Percentiles rank a stretch among this genome's conserved stretches.
These are phyloP conservation scores for Carex scoparia DNA, from an alignment of 176 grass and related monocot genomes.

Conservation along the genomic window DNA sequence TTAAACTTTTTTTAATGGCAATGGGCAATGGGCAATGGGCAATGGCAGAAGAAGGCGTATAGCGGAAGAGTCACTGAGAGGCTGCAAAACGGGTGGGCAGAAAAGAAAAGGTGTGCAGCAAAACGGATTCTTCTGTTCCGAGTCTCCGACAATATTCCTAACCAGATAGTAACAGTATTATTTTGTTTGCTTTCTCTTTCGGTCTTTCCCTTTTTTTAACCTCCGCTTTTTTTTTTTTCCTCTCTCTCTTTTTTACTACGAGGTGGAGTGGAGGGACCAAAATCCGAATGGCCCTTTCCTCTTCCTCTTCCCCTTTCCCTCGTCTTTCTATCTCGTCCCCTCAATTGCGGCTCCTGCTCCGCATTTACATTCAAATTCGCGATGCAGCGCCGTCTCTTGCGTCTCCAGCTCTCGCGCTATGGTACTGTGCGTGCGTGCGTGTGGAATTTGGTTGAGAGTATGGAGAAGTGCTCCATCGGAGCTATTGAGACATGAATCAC, in stretches of 20 bases:
- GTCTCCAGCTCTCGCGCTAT: conserved; percentile 17
- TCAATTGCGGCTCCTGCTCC: not conserved
- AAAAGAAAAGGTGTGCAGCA: not conserved
- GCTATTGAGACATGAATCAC: not conserved
- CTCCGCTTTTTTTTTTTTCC: not conserved
- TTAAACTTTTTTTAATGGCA: too few species aligned
- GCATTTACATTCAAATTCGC: not conserved
- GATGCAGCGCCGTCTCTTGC: conserved; percentile 10
- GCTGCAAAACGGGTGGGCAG: not conserved
- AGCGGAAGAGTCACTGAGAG: not conserved
- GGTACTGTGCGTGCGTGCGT: not conserved
- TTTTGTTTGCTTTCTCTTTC: conserved; percentile 14
- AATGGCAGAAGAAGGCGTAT: not conserved
- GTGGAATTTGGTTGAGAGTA: not conserved
- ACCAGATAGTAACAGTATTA: not conserved
- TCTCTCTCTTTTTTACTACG: not conserved
- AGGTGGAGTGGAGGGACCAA: not conserved
- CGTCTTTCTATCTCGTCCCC: not conserved
- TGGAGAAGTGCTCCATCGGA: not conserved
- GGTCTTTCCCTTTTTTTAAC: not conserved
- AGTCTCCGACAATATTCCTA: not conserved
- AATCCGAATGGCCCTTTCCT: not conserved
- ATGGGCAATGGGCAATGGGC: too few species aligned
- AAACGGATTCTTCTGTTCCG: not conserved
- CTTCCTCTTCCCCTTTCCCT: not conserved